A percentile compares a stretch with the other conserved stretches of the same genome.
These are phyloP conservation scores for Helotiales sp. DNA, from an alignment of 2,329 filamentous ascomycete genomes.

Conservation along the genomic window DNA sequence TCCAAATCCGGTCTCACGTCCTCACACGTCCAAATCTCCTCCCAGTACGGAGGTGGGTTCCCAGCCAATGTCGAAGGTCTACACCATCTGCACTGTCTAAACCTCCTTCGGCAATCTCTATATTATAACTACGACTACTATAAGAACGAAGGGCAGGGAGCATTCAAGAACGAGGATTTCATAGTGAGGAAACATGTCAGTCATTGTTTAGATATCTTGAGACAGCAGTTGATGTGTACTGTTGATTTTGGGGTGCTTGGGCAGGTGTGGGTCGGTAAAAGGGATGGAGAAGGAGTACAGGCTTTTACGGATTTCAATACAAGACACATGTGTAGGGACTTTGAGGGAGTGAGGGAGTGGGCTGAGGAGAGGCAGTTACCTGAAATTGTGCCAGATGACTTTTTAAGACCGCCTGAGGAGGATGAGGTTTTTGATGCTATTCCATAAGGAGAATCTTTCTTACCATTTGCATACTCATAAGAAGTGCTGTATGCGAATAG, in stretches of 20 bases:
- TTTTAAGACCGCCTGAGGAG: constrained; percentile 27
- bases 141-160: constrained; percentile 41
- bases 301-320: constrained; percentile 56
- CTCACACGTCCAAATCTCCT: constrained; percentile 51
- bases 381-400: constrained; percentile 27
- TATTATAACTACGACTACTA: constrained; percentile 57
- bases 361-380: constrained; percentile 48
- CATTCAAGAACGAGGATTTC: constrained; percentile 50
- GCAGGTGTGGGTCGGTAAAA: constrained; percentile 57
- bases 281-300: constrained; percentile 38
- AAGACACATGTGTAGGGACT: constrained; percentile 52
- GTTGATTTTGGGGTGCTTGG: constrained; percentile 53
- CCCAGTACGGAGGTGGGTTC: constrained; percentile 53
- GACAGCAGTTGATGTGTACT: constrained; percentile 58
- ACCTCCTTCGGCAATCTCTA: constrained; percentile 51
- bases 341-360: constrained; percentile 51
- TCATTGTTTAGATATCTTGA: constrained; percentile 55
- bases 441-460: too few species aligned
- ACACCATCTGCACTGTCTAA: constrained; percentile 53
- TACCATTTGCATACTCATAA: neutral
- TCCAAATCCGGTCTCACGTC: constrained; percentile 41
- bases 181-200: constrained; percentile 51
- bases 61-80: constrained; percentile 48
- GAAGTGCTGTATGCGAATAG: neutral
- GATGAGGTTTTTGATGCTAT: constrained; percentile 27